Base-by-base conservation (phyloP, 2,329 filamentous ascomycete genomes). In the Diaporthe ilicicola region DNA sequence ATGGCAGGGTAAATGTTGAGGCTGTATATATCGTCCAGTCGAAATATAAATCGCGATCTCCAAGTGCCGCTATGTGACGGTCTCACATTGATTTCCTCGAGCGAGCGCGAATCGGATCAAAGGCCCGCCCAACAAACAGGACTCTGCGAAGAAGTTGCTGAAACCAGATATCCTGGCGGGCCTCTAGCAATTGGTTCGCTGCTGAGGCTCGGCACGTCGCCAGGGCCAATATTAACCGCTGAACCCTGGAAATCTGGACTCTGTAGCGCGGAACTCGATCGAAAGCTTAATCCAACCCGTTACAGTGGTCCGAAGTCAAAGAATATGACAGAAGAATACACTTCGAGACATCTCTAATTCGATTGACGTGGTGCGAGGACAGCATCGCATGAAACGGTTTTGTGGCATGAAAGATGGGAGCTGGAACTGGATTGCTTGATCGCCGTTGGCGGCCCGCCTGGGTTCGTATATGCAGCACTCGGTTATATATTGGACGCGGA, bases 271-370 rank as follows among this genome's bases (percentile, higher is more conserved):
- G 59, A 64, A 64, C 59, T 50, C 29, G 59, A 64, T 64, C 59
- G 44, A 64, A 64, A 64, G 59, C 59, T 64, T 50, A 64, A 64
- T 64, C 50, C 59, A 64, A 64, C 59, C 37, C 59, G 59, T 64
- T 37, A 64, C 59, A 64, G 42, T 48, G 59, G 59, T 48, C 59
- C 42, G 46, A 62, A 48, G 42, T 29, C 42, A 64, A 64, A 50
- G 59, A 13, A 24, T 64, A 17, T 62, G 42, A 27, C 59, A 62
- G 59, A 19, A 24, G 7, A 48, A 29, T 12, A 50, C 34, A 27
- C 29, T 44, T 37, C 4, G 59, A 50, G 59, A 64, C 29, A 6
- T 19, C 50, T 19, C 27, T 64, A 22, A 19, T 42, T 17, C n/a
- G 42, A 37, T 29, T 34, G 29, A 37, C 44, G 29, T 50, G 59